A percentile compares a stretch with the other conserved stretches of the same genome.
phyloP scores from a whole-genome alignment of 306 rosid species.

The Prunus davidiana region DNA sequence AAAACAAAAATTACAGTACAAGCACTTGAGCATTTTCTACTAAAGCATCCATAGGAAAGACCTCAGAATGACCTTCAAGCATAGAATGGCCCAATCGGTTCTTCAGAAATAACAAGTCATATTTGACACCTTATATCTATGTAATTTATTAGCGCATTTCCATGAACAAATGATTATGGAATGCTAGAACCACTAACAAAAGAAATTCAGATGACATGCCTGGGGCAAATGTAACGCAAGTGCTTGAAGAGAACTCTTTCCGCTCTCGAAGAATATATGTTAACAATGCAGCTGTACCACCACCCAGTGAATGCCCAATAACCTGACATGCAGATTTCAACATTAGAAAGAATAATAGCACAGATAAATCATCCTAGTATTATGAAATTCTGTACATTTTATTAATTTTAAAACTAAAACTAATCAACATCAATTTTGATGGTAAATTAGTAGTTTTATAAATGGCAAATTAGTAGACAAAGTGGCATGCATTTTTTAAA shows the following conservation, averaged over 20 bases:
- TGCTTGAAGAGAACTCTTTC: constrained; percentile 66
- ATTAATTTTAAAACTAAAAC: neutral
- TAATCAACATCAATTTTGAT: neutral
- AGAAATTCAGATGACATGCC: constrained; percentile 43
- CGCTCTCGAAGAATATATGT: constrained; percentile 90
- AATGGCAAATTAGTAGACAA: neutral
- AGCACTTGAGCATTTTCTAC: constrained; percentile 6
- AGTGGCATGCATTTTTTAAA: neutral
- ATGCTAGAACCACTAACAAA: neutral
- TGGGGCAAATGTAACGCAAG: constrained; percentile 91
- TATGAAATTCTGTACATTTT: neutral
- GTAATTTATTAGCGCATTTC: neutral
- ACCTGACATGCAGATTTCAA: constrained; percentile 46
- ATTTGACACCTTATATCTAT: neutral
- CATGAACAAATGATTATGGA: neutral
- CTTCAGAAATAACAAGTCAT: neutral
- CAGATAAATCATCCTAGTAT: neutral
- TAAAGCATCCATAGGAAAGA: neutral
- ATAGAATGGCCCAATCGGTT: neutral
- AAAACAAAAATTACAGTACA: constrained; percentile 32
- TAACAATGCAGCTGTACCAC: constrained; percentile 94
- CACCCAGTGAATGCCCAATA: constrained; percentile 96
- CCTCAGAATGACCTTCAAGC: neutral
- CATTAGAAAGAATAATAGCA: neutral
- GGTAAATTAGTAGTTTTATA: neutral